Conservation (phyloP, 139 green algal genomes). For the Parachlorella kessleri region DNA sequence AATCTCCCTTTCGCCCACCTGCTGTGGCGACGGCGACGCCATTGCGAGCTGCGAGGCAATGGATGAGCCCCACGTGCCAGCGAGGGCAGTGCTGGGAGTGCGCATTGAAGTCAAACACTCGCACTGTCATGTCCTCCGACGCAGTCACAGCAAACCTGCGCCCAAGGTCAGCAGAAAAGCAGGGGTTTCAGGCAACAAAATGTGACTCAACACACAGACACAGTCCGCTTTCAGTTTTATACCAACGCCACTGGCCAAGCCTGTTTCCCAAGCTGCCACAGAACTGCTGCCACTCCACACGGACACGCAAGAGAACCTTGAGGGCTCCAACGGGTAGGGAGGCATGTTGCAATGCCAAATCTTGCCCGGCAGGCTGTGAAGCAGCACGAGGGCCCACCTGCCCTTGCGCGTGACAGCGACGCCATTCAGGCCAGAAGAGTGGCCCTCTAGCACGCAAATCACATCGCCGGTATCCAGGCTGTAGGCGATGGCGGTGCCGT, state of each 20-base stretch:
- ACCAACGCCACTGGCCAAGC: no score
- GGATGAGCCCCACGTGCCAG: slow-evolving; percentile 37
- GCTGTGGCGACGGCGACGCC: slow-evolving; percentile 13
- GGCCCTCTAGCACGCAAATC: slow-evolving; percentile 64
- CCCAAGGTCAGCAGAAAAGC: no score
- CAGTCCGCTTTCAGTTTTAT: no score
- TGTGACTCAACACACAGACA: no score
- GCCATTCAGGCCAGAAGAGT: slow-evolving; percentile 55
- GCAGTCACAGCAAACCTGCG: slow-evolving; percentile 56
- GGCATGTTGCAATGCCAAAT: no score
- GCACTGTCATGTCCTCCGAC: slow-evolving; percentile 46
- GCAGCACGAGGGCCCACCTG: slow-evolving; percentile 20
- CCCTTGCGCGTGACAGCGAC: slow-evolving; percentile 61
- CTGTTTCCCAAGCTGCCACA: no score
- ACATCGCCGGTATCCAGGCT: slow-evolving; percentile 30
- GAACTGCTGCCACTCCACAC: no score
- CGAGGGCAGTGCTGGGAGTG: not conserved
- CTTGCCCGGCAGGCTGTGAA: no score
- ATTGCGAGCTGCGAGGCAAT: not conserved
- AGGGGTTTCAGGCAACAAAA: no score
- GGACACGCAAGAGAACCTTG: no score
- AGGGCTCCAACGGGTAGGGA: no score
- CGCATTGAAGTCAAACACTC: slow-evolving; percentile 56
- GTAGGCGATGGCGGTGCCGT: slow-evolving; percentile 42
- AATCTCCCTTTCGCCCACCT: no score